Conservation (phyloP, 2,329 filamentous ascomycete genomes). For the Colletotrichum liaoningense region DNA sequence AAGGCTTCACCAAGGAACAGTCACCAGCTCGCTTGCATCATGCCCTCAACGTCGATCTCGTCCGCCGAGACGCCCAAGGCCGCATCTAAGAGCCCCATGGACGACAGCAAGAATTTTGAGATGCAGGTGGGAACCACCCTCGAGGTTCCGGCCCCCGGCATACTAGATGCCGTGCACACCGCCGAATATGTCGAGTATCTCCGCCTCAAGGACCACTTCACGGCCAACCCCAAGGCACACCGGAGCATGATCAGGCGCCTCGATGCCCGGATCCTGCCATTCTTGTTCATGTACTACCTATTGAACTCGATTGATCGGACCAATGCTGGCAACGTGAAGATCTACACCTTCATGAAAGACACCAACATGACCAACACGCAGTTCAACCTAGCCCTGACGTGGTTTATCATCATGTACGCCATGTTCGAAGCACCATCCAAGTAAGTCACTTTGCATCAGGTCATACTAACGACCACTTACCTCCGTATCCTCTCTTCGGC, state of each 20-base stretch:
- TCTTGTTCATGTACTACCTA: slow-evolving; percentile 6
- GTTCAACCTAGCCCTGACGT: slow-evolving; percentile 5
- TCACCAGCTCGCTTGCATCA: neutral
- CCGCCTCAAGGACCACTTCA: no score
- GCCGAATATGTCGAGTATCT: no score
- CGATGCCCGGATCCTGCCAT: slow-evolving; percentile 3
- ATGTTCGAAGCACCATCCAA: slow-evolving; percentile 6
- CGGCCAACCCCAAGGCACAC: slow-evolving; percentile 1
- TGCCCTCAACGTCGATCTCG: no score
- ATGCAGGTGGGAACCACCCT: neutral
- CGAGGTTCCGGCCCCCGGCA: no score
- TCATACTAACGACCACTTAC: no score
- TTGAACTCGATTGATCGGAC: slow-evolving; percentile 5
- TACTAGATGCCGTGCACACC: no score
- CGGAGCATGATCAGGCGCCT: neutral
- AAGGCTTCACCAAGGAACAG: no score
- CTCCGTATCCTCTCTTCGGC: no score
- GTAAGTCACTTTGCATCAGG: neutral
- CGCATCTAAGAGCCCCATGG: neutral
- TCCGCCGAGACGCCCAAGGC: neutral
- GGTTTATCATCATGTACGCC: slow-evolving; percentile 7
- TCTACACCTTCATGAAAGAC: slow-evolving; percentile 6
- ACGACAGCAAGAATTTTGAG: slow-evolving; percentile 3
- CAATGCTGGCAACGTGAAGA: slow-evolving; percentile 4
- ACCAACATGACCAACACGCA: slow-evolving; percentile 4